phyloP scores from a whole-genome alignment of 2,329 filamentous ascomycete genomes.

The Aspergillus sp. region DNA sequence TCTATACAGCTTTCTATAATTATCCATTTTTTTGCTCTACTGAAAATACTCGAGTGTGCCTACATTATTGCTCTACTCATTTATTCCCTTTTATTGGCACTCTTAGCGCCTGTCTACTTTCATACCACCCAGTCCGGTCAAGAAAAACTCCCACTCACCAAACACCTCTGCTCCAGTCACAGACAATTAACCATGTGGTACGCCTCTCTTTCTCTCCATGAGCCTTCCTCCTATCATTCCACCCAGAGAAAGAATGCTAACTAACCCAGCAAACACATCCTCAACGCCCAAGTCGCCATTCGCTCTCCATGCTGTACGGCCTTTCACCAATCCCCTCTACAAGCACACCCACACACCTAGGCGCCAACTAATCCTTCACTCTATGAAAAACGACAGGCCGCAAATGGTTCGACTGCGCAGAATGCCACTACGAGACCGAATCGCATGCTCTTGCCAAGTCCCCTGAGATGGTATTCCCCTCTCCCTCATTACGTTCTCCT shows the following conservation, averaged over 20 bases:
- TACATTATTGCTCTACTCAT: neutral
- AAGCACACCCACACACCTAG: too few relatives aligned
- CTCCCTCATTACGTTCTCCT: neutral
- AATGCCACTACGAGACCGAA: constrained; percentile 82
- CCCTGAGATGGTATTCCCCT: constrained; percentile 63
- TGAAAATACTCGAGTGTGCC: neutral
- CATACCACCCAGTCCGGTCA: neutral
- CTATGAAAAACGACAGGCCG: constrained; percentile 51
- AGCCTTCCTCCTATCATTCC: neutral
- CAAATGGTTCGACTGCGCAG: constrained; percentile 98
- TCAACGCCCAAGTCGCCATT: constrained; percentile 96
- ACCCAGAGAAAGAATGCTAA: constrained; percentile 8
- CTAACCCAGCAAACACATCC: constrained; percentile 75
- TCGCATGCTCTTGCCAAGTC: constrained; percentile 67
- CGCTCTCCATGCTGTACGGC: constrained; percentile 85
- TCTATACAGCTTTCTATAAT: neutral
- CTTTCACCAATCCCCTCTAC: too few relatives aligned
- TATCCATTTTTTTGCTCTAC: neutral
- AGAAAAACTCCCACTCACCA: neutral
- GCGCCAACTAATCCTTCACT: too few relatives aligned
- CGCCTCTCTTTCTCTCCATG: constrained; percentile 2
- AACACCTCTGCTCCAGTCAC: too few relatives aligned
- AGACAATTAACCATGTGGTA: constrained; percentile 20
- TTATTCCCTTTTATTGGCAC: too few relatives aligned
- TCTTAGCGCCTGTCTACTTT: too few relatives aligned